These are phyloP conservation scores for Lithospermum erythrorhizon DNA, from an alignment of 257 asterid species.

Conservation along the genomic window DNA sequence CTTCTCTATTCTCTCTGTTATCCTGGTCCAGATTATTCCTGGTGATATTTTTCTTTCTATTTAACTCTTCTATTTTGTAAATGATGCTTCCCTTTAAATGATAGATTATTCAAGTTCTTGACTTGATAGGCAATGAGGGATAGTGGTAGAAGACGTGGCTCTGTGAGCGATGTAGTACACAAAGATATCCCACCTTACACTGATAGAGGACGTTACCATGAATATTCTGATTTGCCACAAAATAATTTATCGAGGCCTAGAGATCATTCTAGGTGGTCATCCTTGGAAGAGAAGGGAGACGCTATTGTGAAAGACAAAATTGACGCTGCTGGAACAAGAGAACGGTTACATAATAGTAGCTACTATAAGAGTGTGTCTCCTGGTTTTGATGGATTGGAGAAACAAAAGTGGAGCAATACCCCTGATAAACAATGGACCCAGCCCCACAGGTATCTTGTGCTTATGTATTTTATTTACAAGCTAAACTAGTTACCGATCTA, in stretches of 20 bases:
- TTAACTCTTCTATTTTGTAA: slow-evolving; percentile 15
- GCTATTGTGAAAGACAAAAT: slow-evolving; percentile 25
- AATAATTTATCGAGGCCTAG: slow-evolving; percentile 22
- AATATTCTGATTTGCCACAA: slow-evolving; percentile 30
- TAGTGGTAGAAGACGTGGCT: slow-evolving; percentile 44
- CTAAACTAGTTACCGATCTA: background rate
- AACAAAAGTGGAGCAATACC: slow-evolving; percentile 25
- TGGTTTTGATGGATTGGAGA: slow-evolving; percentile 38
- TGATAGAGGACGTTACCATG: slow-evolving; percentile 28
- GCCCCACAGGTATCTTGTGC: slow-evolving; percentile 38
- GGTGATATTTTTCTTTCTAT: background rate
- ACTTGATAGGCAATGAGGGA: slow-evolving; percentile 44
- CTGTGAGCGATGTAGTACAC: slow-evolving; percentile 47
- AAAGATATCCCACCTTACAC: slow-evolving; percentile 26
- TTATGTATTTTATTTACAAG: background rate
- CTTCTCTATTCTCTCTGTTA: background rate
- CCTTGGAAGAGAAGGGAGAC: slow-evolving; percentile 29
- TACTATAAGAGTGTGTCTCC: slow-evolving; percentile 42
- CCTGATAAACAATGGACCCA: slow-evolving; percentile 34
- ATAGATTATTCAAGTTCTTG: slow-evolving; percentile 14
- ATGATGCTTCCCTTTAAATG: slow-evolving; percentile 27
- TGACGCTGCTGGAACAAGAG: slow-evolving; percentile 30
- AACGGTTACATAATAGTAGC: slow-evolving; percentile 27
- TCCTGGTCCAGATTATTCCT: no score
- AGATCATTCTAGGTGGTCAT: slow-evolving; percentile 36